Base-by-base conservation (phyloP, 139 green algal species). In the Ettlia oleoabundans region DNA sequence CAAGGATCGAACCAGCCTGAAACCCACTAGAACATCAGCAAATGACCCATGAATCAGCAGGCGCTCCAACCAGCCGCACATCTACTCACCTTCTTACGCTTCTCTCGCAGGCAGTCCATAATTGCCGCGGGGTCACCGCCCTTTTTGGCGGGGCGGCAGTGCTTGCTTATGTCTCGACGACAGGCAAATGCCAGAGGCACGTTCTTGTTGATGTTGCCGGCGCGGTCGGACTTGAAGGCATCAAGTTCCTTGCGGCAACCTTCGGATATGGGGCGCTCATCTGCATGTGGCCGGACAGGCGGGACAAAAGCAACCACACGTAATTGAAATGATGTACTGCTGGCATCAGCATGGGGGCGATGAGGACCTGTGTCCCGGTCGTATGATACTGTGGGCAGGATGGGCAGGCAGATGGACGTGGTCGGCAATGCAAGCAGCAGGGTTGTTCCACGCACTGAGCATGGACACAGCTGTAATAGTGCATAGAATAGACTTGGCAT, bases 141-240 rank as follows among this genome's bases (percentile, higher is more conserved):
- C 33, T 82, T 82, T 30, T 91, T 76, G 64, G 88, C 52, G 3
- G 30, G 41, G 35, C 53, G 88, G 79, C 93, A 97, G 71, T 86
- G 78, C 65, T 92, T 92, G 6, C 88, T 82, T 8, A 91, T 91
- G 76, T 97, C 93, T 13, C 75, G 76, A 61, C 94, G 93, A 80
- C 93, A 96, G 0, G 92, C 90, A 51, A 86, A 86, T 35, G 73
- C 92, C 32, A 98, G 85, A 0, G 90, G 86, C 5, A 96, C 78
- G 72, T 98, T 93, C 37, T 86, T 85, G 81, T 96, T 96, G 83
- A 97, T 93, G 86, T 97, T 97, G 24, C 72, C 87, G 70, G 90
- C 91, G 19, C 88, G 74, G 32, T 91, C 84, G 3, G 91, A 87
- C 67, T 94, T 95, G 81, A 94, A 96, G 8, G 86, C 71, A 37